Percentiles rank a stretch among this genome's conserved stretches.
Conservation (phyloP, 2,329 filamentous ascomycete genomes). For the Penicillium fuscoglaucum region DNA sequence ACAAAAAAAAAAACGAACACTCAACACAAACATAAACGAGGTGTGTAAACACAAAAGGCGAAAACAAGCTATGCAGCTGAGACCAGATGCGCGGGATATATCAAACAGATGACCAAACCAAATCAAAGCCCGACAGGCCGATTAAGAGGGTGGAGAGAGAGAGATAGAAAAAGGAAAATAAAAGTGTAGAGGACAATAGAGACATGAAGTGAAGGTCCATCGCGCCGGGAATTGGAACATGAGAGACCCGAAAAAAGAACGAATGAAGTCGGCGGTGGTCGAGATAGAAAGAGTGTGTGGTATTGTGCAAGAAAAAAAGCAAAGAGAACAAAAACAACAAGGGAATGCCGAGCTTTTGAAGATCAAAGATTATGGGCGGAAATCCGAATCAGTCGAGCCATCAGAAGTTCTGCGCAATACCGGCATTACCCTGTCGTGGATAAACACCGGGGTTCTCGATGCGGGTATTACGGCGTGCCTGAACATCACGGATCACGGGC, state of each 20-base stretch:
- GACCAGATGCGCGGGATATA: slow-evolving; percentile 25
- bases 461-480: slow-evolving; percentile 85
- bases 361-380: neutral
- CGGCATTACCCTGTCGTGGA: slow-evolving; percentile 84
- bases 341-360: slow-evolving; percentile 19
- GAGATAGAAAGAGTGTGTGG: slow-evolving; percentile 11
- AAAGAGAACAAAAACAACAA: neutral
- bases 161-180: slow-evolving; percentile 10
- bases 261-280: slow-evolving; percentile 25
- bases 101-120: slow-evolving; percentile 19
- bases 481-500: slow-evolving; percentile 90
- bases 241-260: slow-evolving; percentile 18
- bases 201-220: slow-evolving; percentile 30
- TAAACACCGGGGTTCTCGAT: slow-evolving; percentile 90
- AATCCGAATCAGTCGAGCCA: slow-evolving; percentile 26
- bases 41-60: neutral
- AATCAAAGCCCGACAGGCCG: slow-evolving; percentile 7
- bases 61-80: slow-evolving; percentile 19
- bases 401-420: slow-evolving; percentile 95
- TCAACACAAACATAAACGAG: neutral
- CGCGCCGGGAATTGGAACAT: slow-evolving; percentile 22
- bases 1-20: neutral
- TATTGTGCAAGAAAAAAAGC: slow-evolving; percentile 7
- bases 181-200: slow-evolving; percentile 23
- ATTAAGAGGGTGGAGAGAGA: slow-evolving; percentile 7